These are phyloP conservation scores for Xylariaceae sp. DNA, from an alignment of 2,329 filamentous ascomycete genomes.

Conservation along the genomic window DNA sequence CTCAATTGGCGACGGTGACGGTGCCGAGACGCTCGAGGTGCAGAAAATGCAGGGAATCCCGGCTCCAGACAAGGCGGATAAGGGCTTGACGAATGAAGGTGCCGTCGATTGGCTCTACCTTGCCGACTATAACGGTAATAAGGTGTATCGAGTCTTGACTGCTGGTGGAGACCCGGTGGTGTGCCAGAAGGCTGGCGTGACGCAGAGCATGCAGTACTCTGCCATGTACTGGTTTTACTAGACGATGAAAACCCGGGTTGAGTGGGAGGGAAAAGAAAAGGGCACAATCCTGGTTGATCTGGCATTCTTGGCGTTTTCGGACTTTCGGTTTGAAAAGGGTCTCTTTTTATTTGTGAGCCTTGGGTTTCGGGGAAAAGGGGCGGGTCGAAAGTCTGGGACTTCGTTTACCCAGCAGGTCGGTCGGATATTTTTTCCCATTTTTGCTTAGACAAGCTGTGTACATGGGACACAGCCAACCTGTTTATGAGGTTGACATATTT, in stretches of 20 bases:
- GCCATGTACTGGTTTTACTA: conserved; percentile 55
- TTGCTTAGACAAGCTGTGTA: conserved; percentile 8
- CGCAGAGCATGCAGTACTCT: conserved; percentile 50
- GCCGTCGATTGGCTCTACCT: conserved; percentile 54
- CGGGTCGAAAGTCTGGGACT: not conserved
- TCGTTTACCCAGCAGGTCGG: conserved; percentile 8
- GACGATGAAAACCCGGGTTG: not conserved
- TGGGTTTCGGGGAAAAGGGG: not conserved
- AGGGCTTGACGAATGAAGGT: conserved; percentile 43
- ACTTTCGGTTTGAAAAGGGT: too few species aligned
- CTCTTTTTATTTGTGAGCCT: too few species aligned
- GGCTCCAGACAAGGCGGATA: conserved; percentile 47
- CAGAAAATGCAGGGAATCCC: conserved; percentile 46
- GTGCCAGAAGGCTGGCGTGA: conserved; percentile 38
- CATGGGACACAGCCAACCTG: conserved; percentile 4
- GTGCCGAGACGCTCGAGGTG: conserved; percentile 39
- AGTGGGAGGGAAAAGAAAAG: not conserved
- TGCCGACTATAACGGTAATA: conserved; percentile 36
- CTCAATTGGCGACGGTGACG: conserved; percentile 40
- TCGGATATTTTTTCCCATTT: conserved; percentile 17
- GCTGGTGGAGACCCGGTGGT: conserved; percentile 44
- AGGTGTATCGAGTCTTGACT: conserved; percentile 52
- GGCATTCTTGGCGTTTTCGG: conserved; percentile 18
- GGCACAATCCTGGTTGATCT: not conserved
- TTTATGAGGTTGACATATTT: not conserved